phyloP scores from a whole-genome alignment of 305 asterid species.

The Plantago rigida region DNA sequence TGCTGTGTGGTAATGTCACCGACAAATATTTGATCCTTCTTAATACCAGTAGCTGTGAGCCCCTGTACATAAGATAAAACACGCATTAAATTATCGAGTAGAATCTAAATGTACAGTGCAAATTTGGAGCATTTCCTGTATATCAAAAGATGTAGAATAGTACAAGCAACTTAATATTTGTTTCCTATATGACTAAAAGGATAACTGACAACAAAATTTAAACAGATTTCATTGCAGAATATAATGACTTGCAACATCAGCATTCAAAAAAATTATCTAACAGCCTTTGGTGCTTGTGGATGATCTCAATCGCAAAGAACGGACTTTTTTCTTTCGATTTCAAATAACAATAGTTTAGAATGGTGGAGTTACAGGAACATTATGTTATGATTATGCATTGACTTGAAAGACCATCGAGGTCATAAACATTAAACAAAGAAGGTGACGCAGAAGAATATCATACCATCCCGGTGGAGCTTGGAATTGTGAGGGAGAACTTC shows the following conservation, averaged over 20 bases:
- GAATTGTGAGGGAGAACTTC: constrained; percentile 60
- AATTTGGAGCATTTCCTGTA: constrained; percentile 1
- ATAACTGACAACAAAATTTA: too few species aligned
- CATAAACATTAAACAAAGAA: background rate
- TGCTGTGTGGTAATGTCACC: constrained; percentile 70
- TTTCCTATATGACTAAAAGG: too few species aligned
- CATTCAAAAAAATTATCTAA: too few species aligned
- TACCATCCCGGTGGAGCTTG: constrained; percentile 81
- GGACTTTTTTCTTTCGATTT: too few species aligned
- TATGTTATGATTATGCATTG: background rate
- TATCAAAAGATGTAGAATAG: background rate
- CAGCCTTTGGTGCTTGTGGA: too few species aligned
- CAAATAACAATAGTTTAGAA: too few species aligned
- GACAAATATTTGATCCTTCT: constrained; percentile 58
- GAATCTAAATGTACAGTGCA: background rate
- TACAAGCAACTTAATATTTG: background rate
- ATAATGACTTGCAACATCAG: too few species aligned
- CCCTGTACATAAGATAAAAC: constrained; percentile 43
- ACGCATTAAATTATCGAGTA: constrained; percentile 10
- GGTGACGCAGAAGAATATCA: constrained; percentile 7
- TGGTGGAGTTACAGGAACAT: too few species aligned
- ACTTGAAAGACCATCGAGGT: background rate
- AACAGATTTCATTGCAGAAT: too few species aligned
- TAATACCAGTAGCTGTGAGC: constrained; percentile 64
- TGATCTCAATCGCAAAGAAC: too few species aligned